Percentiles rank a stretch among this genome's conserved stretches.
phyloP scores from a whole-genome alignment of 2,329 filamentous ascomycete species.

The Fusarium luffae region DNA sequence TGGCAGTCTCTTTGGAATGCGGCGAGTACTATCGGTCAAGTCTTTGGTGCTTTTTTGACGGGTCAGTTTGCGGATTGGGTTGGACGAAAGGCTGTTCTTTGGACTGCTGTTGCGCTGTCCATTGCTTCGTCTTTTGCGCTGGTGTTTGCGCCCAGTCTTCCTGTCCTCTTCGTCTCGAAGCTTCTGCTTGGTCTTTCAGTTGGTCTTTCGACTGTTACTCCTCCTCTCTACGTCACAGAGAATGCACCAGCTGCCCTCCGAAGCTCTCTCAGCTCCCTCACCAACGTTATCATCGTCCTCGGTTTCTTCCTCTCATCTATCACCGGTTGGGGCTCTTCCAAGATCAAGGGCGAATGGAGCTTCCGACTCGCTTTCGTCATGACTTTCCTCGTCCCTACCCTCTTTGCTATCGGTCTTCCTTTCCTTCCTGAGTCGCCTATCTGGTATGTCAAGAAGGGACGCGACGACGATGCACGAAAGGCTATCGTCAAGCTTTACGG shows the following conservation, averaged over 20 bases:
- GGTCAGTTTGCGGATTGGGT: conserved; percentile 44
- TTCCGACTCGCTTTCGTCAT: conserved; percentile 45
- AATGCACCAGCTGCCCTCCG: conserved; percentile 45
- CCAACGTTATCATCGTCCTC: conserved; percentile 47
- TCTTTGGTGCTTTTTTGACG: conserved; percentile 44
- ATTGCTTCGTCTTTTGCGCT: conserved; percentile 45
- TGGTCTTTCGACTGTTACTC: conserved; percentile 44
- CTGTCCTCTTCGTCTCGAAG: conserved; percentile 46
- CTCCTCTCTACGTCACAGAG: conserved; percentile 46
- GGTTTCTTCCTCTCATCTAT: conserved; percentile 48
- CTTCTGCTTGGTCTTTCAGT: conserved; percentile 44
- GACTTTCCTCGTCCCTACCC: conserved; percentile 45
- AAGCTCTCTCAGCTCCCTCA: conserved; percentile 44
- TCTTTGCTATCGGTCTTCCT: conserved; percentile 40
- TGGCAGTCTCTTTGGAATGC: conserved; percentile 54
- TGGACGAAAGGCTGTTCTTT: conserved; percentile 41
- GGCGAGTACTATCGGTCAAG: conserved; percentile 50
- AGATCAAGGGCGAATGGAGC: conserved; percentile 46
- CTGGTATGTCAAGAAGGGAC: conserved; percentile 46
- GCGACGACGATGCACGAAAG: conserved; percentile 45
- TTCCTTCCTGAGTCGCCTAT: conserved; percentile 47
- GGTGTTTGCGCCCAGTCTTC: conserved; percentile 44
- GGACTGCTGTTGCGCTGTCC: conserved; percentile 40
- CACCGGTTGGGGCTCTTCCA: conserved; percentile 43
- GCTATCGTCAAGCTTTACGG: conserved; percentile 44